Conservation (phyloP, 192 early-diverging fungal genomes). For the Pilaira anomala region DNA sequence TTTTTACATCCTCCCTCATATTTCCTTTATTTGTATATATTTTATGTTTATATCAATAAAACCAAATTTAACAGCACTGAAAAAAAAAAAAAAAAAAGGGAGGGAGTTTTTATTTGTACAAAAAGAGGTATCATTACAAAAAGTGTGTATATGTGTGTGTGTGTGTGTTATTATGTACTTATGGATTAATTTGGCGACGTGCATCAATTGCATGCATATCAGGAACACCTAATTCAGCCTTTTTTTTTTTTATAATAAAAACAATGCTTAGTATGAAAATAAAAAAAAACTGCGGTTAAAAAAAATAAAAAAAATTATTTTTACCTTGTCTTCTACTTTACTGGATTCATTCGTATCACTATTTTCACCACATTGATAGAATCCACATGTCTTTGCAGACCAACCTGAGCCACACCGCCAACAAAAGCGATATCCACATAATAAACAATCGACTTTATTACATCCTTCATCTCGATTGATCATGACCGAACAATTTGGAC, state of each 20-base stretch:
- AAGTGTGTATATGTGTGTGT: no score
- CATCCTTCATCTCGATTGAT: slow-evolving; percentile 71
- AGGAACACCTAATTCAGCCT: slow-evolving; percentile 66
- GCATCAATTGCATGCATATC: slow-evolving; percentile 42
- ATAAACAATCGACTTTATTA: slow-evolving; percentile 65
- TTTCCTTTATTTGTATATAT: slow-evolving; percentile 9
- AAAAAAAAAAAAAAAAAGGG: slow-evolving; percentile 1
- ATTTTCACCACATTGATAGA: slow-evolving; percentile 50
- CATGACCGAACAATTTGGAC: slow-evolving; percentile 62
- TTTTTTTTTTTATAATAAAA: no score
- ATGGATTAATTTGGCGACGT: slow-evolving; percentile 1
- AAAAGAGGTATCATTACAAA: no score
- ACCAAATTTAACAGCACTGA: no score
- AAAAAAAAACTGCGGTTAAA: background rate
- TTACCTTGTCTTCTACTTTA: slow-evolving; percentile 11
- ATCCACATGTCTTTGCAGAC: slow-evolving; percentile 54
- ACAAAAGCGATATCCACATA: slow-evolving; percentile 66
- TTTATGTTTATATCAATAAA: background rate
- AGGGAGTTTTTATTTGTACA: background rate
- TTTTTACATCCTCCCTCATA: background rate
- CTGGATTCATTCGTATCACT: background rate
- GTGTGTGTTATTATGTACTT: background rate
- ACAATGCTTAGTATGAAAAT: no score
- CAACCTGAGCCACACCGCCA: slow-evolving; percentile 58
- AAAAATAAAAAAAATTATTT: slow-evolving; percentile 16